phyloP scores from a whole-genome alignment of 805 yeast genomes.

The Pichia exigua region DNA sequence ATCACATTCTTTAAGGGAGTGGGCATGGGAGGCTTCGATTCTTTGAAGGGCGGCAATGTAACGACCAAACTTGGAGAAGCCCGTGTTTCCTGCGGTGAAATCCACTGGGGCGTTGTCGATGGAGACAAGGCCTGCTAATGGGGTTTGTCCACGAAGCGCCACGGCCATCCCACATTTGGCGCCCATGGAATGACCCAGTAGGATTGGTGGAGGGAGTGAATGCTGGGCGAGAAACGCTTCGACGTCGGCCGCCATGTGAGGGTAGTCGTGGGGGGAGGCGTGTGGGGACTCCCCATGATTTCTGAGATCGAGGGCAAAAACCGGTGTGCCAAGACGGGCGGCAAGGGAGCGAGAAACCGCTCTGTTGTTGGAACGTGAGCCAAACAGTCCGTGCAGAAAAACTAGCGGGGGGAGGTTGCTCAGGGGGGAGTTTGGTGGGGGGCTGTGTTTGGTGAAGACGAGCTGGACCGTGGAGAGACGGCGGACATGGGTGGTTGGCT shows the following conservation, averaged over 20 bases:
- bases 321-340: background rate
- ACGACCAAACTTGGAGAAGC: constrained; percentile 24
- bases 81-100: constrained; percentile 37
- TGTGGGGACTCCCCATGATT: constrained; percentile 95
- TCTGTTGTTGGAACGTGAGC: constrained; percentile 73
- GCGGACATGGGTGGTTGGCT: background rate
- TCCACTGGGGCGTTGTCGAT: constrained; percentile 91
- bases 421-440: constrained; percentile 1
- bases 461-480: background rate
- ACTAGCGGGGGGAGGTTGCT: constrained; percentile 47
- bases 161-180: constrained; percentile 91
- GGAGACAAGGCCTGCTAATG: constrained; percentile 55
- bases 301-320: constrained; percentile 36
- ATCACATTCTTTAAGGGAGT: background rate
- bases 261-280: constrained; percentile 60
- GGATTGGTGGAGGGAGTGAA: constrained; percentile 41
- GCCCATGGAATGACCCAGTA: constrained; percentile 85
- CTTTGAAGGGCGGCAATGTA: background rate
- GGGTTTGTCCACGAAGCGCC: constrained; percentile 56
- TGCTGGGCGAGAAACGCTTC: constrained; percentile 53
- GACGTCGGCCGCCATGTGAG: constrained; percentile 80
- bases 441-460: constrained; percentile 38
- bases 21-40: background rate
- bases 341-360: constrained; percentile 34
- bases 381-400: constrained; percentile 85